phyloP scores from a whole-genome alignment of 2,329 filamentous ascomycete species.

The Verticillium nonalfalfae region DNA sequence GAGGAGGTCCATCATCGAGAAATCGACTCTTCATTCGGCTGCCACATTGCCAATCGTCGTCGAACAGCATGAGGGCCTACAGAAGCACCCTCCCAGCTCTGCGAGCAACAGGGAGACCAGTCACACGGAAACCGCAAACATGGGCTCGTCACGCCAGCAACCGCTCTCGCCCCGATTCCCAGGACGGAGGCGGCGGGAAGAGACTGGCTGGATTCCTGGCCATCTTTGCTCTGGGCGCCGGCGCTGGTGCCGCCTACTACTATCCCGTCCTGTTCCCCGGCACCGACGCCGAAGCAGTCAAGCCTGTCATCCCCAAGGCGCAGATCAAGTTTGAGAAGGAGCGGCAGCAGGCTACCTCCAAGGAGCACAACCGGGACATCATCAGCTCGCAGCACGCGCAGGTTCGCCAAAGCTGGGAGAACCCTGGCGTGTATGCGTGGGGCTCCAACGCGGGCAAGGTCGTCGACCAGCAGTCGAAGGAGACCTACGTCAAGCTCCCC shows the following conservation, averaged over 20 bases:
- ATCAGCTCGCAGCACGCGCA: constrained; percentile 84
- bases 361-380: constrained; percentile 67
- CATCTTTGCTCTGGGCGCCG: constrained; percentile 20
- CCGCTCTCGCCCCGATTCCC: constrained; percentile 7
- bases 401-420: constrained; percentile 73
- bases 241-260: constrained; percentile 27
- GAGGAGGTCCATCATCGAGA: neutral
- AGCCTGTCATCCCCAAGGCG: constrained; percentile 25
- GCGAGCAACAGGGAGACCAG: constrained; percentile 12
- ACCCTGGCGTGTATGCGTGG: constrained; percentile 90
- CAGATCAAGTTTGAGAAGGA: constrained; percentile 64
- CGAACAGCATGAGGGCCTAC: neutral
- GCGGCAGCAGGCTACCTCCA: constrained; percentile 48
- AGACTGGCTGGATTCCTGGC: constrained; percentile 22
- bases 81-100: constrained; percentile 4
- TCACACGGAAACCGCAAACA: neutral
- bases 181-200: constrained; percentile 14
- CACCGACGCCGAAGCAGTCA: constrained; percentile 20
- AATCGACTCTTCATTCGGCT: neutral
- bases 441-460: constrained; percentile 81
- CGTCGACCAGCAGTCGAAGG: constrained; percentile 76
- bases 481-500: constrained; percentile 72
- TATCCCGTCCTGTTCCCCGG: constrained; percentile 24
- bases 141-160: neutral
- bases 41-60: neutral